phyloP scores from a whole-genome alignment of 2,329 filamentous ascomycete genomes.

The Chrysoporthe cubensis region DNA sequence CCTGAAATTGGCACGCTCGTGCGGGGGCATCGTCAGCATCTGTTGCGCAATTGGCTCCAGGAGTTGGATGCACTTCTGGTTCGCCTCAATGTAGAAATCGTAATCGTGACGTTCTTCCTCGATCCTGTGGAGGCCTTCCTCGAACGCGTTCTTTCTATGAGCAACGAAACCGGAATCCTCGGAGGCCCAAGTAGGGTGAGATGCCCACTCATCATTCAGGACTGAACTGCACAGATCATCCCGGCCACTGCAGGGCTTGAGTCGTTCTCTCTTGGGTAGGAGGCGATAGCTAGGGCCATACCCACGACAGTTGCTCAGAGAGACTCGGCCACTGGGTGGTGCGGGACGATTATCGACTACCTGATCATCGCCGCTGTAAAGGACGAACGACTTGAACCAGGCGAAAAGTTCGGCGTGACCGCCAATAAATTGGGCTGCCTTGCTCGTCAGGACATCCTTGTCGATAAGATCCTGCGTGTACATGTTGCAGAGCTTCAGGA shows the following conservation, averaged over 20 bases:
- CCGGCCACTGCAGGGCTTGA: constrained; percentile 89
- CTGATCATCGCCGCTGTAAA: constrained; percentile 76
- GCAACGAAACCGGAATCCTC: constrained; percentile 98
- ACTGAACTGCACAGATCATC: constrained; percentile 94
- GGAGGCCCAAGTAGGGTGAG: constrained; percentile 97
- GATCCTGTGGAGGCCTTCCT: constrained; percentile 92
- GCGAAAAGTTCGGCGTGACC: constrained; percentile 85
- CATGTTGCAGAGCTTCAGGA: constrained; percentile 94
- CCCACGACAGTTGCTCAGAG: constrained; percentile 92
- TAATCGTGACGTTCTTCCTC: constrained; percentile 99
- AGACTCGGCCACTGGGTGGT: constrained; percentile 79
- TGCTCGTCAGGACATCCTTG: constrained; percentile 78
- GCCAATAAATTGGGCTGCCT: constrained; percentile 84
- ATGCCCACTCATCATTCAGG: constrained; percentile 97
- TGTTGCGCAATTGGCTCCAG: constrained; percentile 93
- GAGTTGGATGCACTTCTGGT: constrained; percentile 91
- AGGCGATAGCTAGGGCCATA: constrained; percentile 94
- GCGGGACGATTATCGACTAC: constrained; percentile 78
- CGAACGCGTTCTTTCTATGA: constrained; percentile 93
- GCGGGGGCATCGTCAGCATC: constrained; percentile 76
- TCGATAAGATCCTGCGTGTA: constrained; percentile 94
- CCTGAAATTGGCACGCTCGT: constrained; percentile 74
- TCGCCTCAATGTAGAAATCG: constrained; percentile 96
- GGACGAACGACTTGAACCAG: constrained; percentile 85
- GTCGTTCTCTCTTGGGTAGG: constrained; percentile 85